Conservation (phyloP, 2,329 filamentous ascomycete genomes). For the Geosmithia morbida region DNA sequence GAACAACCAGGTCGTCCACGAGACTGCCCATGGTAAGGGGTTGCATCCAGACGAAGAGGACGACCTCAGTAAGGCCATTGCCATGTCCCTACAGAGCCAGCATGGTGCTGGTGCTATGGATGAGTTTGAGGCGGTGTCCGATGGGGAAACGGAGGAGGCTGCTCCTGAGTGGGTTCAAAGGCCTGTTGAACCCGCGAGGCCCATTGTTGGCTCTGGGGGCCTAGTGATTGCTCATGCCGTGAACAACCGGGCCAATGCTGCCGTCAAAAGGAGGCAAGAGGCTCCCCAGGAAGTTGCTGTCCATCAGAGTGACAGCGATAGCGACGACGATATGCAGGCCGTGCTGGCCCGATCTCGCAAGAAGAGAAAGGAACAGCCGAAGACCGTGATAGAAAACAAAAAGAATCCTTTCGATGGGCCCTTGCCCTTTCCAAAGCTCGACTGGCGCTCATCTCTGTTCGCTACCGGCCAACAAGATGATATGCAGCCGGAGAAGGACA, state of each 20-base stretch:
- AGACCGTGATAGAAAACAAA: conserved; percentile 30
- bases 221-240: conserved; percentile 59
- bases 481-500: conserved; percentile 9
- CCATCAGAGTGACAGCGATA: conserved; percentile 41
- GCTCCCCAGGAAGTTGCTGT: conserved; percentile 3
- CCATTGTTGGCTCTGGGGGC: conserved; percentile 34
- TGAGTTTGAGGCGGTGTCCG: conserved; percentile 23
- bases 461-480: conserved; percentile 16
- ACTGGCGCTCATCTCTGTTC: conserved; percentile 49
- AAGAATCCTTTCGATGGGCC: conserved; percentile 61
- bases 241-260: conserved; percentile 56
- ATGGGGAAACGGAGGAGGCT: conserved; percentile 24
- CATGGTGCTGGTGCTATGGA: conserved; percentile 25
- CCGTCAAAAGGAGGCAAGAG: conserved; percentile 28
- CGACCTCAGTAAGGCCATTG: conserved; percentile 69
- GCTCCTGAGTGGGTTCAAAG: conserved; percentile 41
- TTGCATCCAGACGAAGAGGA: conserved; percentile 28
- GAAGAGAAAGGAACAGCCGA: conserved; percentile 29
- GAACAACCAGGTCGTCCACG: conserved; percentile 6
- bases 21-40: conserved; percentile 18
- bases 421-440: conserved; percentile 79
- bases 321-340: conserved; percentile 67
- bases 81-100: conserved; percentile 64
- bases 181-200: conserved; percentile 32
- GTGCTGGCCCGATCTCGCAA: conserved; percentile 60